Evolutionary conservation across 225 moss, liverwort and hornwort species (phyloP), one percentile per base, ranked within the genome.

Genomic region (Neckera pumila): DNA sequence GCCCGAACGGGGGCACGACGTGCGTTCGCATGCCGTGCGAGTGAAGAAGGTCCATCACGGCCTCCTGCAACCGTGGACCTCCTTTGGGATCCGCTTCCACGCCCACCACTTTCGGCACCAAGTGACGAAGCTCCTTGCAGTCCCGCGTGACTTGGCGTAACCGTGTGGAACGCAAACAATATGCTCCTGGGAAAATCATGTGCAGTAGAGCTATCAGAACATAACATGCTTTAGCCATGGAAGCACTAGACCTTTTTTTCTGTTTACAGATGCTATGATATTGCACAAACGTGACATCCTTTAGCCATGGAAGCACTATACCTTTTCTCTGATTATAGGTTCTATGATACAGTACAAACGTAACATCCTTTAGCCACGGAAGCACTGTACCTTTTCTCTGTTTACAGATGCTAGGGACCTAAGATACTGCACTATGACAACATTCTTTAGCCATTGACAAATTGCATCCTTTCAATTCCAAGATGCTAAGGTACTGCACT

Each of bases 11-110:
- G 12, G 90, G 81, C 9, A 79, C 88, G 43, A 83, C 88, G 17
- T 90, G 91, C 31, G 89, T 92, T 13, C 89, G 93, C 90, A 87
- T 86, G 31, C 97, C 97, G 71, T 97, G 97, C 30, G 97, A 95
- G 71, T 95, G 96, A 17, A 96, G 90, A 9, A 97, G 88, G 79
- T 95, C 90, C 95, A 96, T 96, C 42, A 97, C 92, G 4, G 97
- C 97, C 58, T 96, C 95, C 42, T 95, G 97, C 7, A 97, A 88
- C 33, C 95, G 91, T 3, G 97, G 97, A 2, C 97, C 97, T 7
- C 97, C 97, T 61, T 93, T 95, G 6, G 97, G 97, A 33, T 97
- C 97, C 11, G 96, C 93, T 43, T 95, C 95, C 13, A 97, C 96
- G 17, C 97, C 97, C 47, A 97, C 93, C 14, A 94, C 93, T 80